phyloP scores from a whole-genome alignment of 371 early-diverging fungal genomes.

The Mucor mucedo region DNA sequence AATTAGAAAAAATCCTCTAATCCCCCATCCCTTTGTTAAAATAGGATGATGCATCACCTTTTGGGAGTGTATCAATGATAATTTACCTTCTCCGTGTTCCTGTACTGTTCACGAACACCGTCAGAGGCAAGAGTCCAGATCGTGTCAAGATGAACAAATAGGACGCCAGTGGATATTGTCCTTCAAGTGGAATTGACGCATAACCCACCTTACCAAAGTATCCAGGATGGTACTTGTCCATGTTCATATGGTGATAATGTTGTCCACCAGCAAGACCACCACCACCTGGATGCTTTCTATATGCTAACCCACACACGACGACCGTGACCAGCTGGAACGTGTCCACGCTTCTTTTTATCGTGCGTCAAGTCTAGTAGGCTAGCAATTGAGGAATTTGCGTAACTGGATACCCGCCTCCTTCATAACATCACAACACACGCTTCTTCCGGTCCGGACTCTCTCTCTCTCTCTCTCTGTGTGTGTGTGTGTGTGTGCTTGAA shows the following conservation, averaged over 20 bases:
- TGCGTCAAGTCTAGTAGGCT: constrained; percentile 87
- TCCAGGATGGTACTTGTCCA: constrained; percentile 99
- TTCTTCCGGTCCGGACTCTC: too few species aligned
- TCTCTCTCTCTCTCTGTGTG: too few species aligned
- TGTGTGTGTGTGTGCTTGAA: too few species aligned
- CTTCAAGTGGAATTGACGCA: constrained; percentile 98
- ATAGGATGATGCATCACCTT: constrained; percentile 43
- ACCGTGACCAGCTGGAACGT: constrained; percentile 95
- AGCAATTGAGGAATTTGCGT: not conserved
- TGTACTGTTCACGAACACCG: constrained; percentile 86
- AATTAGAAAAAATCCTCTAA: not conserved
- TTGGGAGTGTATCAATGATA: constrained; percentile 87
- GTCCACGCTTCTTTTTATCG: constrained; percentile 90
- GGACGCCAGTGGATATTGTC: constrained; percentile 89
- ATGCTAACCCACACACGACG: constrained; percentile 92
- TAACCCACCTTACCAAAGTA: constrained; percentile 99
- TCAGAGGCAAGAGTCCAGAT: constrained; percentile 94
- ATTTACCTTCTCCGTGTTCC: constrained; percentile 89
- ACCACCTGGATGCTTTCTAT: constrained; percentile 99
- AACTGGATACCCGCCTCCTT: too few species aligned
- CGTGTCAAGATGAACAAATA: constrained; percentile 90
- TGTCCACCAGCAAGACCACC: constrained; percentile 99
- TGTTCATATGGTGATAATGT: constrained; percentile 99
- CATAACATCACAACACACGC: too few species aligned
- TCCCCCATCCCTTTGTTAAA: not conserved